Evolutionary conservation across 805 yeast species (phyloP), one percentile per base, ranked within the genome.

Genomic region (Blastobotrys peoriensis): DNA sequence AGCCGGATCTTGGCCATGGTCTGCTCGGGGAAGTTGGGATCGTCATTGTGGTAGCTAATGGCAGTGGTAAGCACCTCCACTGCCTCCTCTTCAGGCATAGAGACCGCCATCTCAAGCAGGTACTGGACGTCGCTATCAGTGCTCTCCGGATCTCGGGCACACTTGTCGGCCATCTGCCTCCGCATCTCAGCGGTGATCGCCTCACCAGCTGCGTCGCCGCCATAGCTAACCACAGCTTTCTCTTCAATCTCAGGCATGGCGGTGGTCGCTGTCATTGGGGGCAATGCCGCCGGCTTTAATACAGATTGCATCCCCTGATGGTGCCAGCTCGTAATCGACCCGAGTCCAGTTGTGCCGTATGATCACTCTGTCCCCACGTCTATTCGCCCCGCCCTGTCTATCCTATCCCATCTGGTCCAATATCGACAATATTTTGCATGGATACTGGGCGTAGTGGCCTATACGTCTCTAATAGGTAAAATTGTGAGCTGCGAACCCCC

Each of bases 21-120:
- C 2, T 54, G 60, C 3, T 45, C 46, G n/a, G 73, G 70, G 47
- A 76, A 66, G 52, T 75, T 76, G 30, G 70, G 69, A 54, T 78
- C 83, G 41, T 67, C 72, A 2, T 52, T 54, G 50, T 75, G 79
- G 10, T 70, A 67, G 0, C 51, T 65, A 2, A 70, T 48, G 4
- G 74, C 70, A 13, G 64, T 59, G 23, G 59, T 53, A 30, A 79
- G 56, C 27, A 74, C 66, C 6, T 60, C 62, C 1, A 67, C 25
- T 0, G 78, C 68, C 38, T 73, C 74, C 1, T 63, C 69, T 8
- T 52, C 55, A 2, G 64, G 39, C 52, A 71, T 49, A 20, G 52
- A 49, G 10, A 33, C 41, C 27, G 49, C 40, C 34, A 46, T 45
- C 6, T 51, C 56, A 25, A 41, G 30, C 15, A 53, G 35, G 45